phyloP scores from a whole-genome alignment of 148 eudicot species.

The Dysphania ambrosioides region DNA sequence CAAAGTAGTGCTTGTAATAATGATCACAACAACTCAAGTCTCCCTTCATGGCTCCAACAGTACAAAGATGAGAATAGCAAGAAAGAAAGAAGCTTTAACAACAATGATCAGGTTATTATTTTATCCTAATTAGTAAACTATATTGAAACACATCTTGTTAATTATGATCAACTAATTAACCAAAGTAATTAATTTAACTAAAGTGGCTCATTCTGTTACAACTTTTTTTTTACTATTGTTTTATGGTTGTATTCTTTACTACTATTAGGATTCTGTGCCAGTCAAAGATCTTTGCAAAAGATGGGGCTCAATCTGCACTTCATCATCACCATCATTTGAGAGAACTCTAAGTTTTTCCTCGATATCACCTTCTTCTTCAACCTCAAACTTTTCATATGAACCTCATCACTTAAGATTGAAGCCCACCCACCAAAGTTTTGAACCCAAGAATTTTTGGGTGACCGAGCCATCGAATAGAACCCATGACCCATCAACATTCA shows the following conservation, averaged over 20 bases:
- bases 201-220: constrained; percentile 18
- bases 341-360: constrained; percentile 54
- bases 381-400: constrained; percentile 46
- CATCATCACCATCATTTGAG: constrained; percentile 38
- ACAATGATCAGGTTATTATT: constrained; percentile 48
- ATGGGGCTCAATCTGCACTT: constrained; percentile 52
- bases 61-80: constrained; percentile 55
- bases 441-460: constrained; percentile 32
- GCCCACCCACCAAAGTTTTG: constrained; percentile 19
- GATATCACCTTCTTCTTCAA: constrained; percentile 56
- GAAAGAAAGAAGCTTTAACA: constrained; percentile 21
- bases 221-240: constrained; percentile 5
- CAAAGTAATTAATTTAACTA: constrained; percentile 8
- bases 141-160: constrained; percentile 11
- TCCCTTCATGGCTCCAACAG: constrained; percentile 84
- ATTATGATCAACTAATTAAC: constrained; percentile 14
- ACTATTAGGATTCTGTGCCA: constrained; percentile 46
- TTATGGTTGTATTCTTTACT: not conserved
- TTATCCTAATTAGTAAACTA: constrained; percentile 8
- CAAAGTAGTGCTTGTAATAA: constrained; percentile 33
- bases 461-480: not conserved
- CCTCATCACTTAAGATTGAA: constrained; percentile 32
- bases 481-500: constrained; percentile 30
- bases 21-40: constrained; percentile 49
- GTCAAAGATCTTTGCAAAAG: constrained; percentile 45